Evolutionary conservation across 805 yeast species (phyloP), one percentile per base, ranked within the genome.

Genomic region (Zygosaccharomyces siamensis): DNA sequence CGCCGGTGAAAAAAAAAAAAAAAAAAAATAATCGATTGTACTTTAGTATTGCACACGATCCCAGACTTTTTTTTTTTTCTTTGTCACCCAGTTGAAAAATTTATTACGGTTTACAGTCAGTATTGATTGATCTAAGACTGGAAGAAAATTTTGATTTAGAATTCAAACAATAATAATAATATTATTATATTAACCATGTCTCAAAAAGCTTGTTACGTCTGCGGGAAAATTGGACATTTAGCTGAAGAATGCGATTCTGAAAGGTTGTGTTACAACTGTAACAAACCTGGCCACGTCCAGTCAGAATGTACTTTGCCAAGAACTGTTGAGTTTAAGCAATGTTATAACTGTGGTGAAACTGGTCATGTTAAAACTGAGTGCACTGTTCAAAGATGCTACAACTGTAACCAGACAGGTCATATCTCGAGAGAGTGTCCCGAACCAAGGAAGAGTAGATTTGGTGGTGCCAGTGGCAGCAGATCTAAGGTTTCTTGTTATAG

Each of bases 351-450:
- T 73, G 93, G 93, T 62, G 86, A 84, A 68, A 78, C 84, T 49
- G 97, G 96, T 48, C 97, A 89, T 66, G 83, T 89, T 60, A 88
- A 85, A 70, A 73, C 85, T 45, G 96, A 89, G 67, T 89, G 97
- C 73, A 64, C 76, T 73, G 62, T 83, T 69, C 74, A 75, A 63
- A 85, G 86, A 68, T 88, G 96, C 72, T 88, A 82, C 84, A 79
- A 76, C 74, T 85, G 92, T 66, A 79, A 82, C 55, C 78, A 78
- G 66, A 74, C 80, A 51, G 96, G 96, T 54, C 96, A 88, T 75
- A 78, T 87, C 58, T 85, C 95, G 50, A 85, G 81, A 67, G 81
- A 79, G 69, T 88, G 96, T 70, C 66, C 78, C 52, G 76, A 78
- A 62, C 77, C 77, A 56, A 75, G 50, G 51, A 61, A 60, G 45